Base-by-base conservation (phyloP, 2,329 filamentous ascomycete species). In the Gaeumannomyces sp. region DNA sequence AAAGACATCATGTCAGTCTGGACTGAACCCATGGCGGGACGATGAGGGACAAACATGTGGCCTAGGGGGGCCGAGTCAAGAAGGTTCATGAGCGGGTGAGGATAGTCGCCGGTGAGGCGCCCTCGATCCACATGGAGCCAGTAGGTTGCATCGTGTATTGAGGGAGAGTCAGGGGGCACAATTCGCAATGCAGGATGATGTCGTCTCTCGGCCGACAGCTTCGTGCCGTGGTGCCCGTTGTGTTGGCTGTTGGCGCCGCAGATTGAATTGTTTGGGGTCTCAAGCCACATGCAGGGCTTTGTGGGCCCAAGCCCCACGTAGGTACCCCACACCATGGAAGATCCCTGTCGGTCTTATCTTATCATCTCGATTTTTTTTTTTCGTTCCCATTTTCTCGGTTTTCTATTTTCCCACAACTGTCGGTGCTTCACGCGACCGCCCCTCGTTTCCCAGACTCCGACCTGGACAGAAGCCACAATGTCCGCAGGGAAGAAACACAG, bases 401-500 rank as follows among this genome's bases (percentile, higher is more conserved):
- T 59, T 28, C 7, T 59, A 22, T 11, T 11, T 53, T 11, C 25
- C 4, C 14, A 16, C 22, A 10, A 2, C 0, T 53, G 45, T 22
- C 45, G n/a, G 45, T 1, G 22, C 45, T 45, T 27, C 6, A 25
- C 38, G 27, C 19, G 31, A 16, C 53, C 25, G 35, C 33, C n/a
- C n/a, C 19, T 16, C 29, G 22, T 31, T n/a, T 10, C 13, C 56
- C 1, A 10, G 53, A 25, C 14, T 27, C 14, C 14, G 28, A 16
- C 60, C 29, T 35, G 2, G 27, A 57, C 13, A 53, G 13, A 3
- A n/a, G 25, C 45, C n/a, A 64, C 22, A 19, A 72, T 72, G 71
- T 71, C 71, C 22, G 66, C 62, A 56, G 66, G 68, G 56, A 70
- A 67, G 65, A 72, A 72, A 59, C 71, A 70, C 64, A 66, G 67